Conservation (phyloP, 306 rosid species). For the Senna tora region DNA sequence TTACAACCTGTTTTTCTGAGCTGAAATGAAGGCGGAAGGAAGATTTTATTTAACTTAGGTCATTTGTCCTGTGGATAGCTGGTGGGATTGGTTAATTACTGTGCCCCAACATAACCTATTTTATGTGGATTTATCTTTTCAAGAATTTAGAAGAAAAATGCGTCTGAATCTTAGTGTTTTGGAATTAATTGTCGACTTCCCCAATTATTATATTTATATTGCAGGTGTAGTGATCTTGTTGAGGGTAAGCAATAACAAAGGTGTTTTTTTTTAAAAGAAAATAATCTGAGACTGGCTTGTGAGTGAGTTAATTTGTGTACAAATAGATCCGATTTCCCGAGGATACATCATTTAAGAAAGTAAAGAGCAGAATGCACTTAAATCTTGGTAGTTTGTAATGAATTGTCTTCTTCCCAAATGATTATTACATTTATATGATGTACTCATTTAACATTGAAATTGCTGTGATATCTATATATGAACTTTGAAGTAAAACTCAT, state of each 20-base stretch:
- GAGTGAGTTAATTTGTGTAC: conserved; percentile 14
- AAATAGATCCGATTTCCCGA: not conserved
- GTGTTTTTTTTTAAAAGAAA: too few species aligned
- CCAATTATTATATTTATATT: not conserved
- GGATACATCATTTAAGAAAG: conserved; percentile 8
- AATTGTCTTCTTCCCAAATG: not conserved
- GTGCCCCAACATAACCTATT: not conserved
- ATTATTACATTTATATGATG: not conserved
- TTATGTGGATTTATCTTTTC: not conserved
- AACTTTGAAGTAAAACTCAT: conserved; percentile 38
- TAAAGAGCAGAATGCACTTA: conserved; percentile 9
- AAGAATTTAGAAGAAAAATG: conserved; percentile 20
- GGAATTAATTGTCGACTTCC: not conserved
- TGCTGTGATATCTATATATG: conserved; percentile 18
- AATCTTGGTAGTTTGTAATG: not conserved
- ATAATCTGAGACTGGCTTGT: not conserved
- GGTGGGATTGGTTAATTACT: conserved; percentile 24
- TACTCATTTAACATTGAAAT: conserved; percentile 17
- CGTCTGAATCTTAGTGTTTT: not conserved
- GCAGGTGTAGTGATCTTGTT: not conserved
- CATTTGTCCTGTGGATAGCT: not conserved
- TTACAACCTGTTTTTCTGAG: not conserved
- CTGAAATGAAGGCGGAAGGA: conserved; percentile 7
- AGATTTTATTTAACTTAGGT: not conserved
- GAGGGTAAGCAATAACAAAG: not conserved